Base-by-base conservation (phyloP, 1,284 basidiomycete genomes). In the Cutaneotrichosporon cyanovorans region DNA sequence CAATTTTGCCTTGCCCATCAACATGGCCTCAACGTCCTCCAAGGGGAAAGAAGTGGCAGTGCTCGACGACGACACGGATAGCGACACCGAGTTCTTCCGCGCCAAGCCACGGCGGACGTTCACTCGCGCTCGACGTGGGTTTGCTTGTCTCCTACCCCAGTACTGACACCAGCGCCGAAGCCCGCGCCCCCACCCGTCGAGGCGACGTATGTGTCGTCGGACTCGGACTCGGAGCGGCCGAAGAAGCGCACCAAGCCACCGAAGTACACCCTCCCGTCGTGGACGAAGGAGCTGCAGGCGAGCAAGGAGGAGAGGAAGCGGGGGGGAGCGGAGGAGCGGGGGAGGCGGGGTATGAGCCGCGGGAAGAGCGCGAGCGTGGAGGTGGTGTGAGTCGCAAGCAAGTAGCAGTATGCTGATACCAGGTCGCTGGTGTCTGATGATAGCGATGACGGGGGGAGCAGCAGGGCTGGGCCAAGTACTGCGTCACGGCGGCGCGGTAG, bases 81-180 rank as follows among this genome's bases (percentile, higher is more conserved):
- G 47, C 34, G 59, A 61, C 23, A 38, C 42, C 28, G 62, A 65
- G 39, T 65, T 65, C 54, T 65, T 65, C 48, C 53, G 48, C 4
- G 33, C 37, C 19, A 59, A 57, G 42, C 46, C 41, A 28, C 7
- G 25, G 25, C 7, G 12, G 25, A 28, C 25, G 25, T 28, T 28
- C 25, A 12, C 25, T 28, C 25, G 25, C 12, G 8, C 25, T 7
- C 7, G 25, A 28, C 25, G 25, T 28, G 25, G 12, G 25, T 28
- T 7, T 3, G 8, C 38, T 35, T 16, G 18, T 32, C 31, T 7
- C n/a, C n/a, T 11, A 4, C 31, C 31, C 12, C 12, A 35, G 5
- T 16, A 16, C n/a, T 35, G 18, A 35, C n/a, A 9, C 33, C n/a
- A 33, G 35, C 28, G 33, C 14, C 38, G 5, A 2, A 16, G 6